Evolutionary conservation across 1,139 yeast species (phyloP), one percentile per base, ranked within the genome.

Genomic region (Arxiozyma slooffiae): DNA sequence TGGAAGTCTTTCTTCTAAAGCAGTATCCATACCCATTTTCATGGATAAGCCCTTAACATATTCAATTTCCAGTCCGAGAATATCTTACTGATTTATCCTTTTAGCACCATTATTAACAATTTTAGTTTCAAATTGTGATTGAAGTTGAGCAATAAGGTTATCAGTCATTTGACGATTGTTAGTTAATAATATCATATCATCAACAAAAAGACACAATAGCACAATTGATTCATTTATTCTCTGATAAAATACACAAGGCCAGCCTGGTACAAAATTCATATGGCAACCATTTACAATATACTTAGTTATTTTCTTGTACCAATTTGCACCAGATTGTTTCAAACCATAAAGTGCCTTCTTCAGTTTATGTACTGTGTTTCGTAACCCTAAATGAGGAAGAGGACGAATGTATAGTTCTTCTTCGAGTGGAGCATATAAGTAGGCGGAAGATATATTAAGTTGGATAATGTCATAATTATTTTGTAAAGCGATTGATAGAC

Each of bases 321-420:
- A 52, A n/a, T 51, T 50, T 1, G 56, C 50, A 18, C 53, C 55
- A 26, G 42, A 41, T 36, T 53, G 56, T 50, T 53, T 52, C 20
- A 54, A 23, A 2, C 56, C 55, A 39, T 50, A 50, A 11, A 48
- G 30, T 23, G 53, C 50, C 23, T 52, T 52, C 3, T 48, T 46
- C 16, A 52, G 44, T 40, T 16, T 42, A 38, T 49, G 20, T 21
- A 49, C 54, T 46, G 52, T 53, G 9, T 47, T 48, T 22, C 21
- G 37, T 20, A 41, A 4, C 1, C 22, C 17, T 42, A 45, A 26
- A 24, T 53, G 55, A n/a, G 57, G 58, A 8, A 51, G 53, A 17
- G 56, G 47, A 43, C 54, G 18, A 17, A 55, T 54, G 46, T 49
- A 55, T 3, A 57, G 45, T 38, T 50, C 56, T 47, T 55, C 60